Evolutionary conservation across 257 asterid species (phyloP).

Genomic region (Nicotiana benthamiana): DNA sequence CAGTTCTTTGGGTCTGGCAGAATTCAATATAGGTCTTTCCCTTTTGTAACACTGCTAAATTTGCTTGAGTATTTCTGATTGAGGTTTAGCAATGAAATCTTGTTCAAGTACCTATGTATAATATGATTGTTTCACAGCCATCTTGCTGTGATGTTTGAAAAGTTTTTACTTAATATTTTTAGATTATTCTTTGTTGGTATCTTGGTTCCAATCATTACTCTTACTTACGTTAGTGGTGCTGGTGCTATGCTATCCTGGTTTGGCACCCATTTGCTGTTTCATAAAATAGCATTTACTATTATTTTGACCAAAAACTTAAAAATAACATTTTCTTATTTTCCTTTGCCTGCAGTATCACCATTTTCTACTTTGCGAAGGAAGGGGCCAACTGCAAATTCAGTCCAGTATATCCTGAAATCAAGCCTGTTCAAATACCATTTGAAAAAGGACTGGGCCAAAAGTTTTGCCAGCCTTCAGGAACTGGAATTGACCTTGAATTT

Average conservation of each 20-base stretch:
- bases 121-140: neutral
- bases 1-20: neutral
- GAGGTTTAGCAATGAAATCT: neutral
- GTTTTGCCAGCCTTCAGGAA: conserved; percentile 84
- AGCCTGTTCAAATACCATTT: conserved; percentile 63
- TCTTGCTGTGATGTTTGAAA: neutral
- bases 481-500: conserved; percentile 84
- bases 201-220: neutral
- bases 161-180: neutral
- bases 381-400: conserved; percentile 47
- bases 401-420: conserved; percentile 66
- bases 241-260: neutral
- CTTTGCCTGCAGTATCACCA: conserved; percentile 54
- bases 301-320: neutral
- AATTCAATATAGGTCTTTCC: neutral
- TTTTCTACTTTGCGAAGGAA: conserved; percentile 80
- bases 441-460: conserved; percentile 73
- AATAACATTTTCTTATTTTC: neutral
- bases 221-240: neutral
- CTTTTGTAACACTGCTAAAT: neutral
- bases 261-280: neutral
- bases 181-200: neutral
- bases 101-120: neutral
- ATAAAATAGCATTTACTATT: neutral
- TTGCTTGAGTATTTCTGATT: neutral